Evolutionary conservation across 2,329 filamentous ascomycete genomes (phyloP).

Genomic region (Xylariaceae sp.): DNA sequence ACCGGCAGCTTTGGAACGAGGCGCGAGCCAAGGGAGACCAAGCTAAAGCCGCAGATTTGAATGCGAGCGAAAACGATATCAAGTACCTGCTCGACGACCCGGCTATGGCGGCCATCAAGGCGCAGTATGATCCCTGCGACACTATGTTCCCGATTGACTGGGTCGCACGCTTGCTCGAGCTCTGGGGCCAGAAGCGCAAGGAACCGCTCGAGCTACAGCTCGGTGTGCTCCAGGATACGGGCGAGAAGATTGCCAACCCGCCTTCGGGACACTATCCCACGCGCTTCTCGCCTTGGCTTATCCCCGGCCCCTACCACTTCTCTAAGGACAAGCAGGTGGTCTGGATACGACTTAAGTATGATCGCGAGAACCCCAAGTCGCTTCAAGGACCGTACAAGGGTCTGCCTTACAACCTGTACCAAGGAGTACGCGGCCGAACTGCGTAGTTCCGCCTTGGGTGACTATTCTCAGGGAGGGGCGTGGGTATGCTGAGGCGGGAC

Average conservation of each 20-base stretch:
- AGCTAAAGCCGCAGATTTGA: too few relatives aligned
- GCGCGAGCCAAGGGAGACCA: not conserved
- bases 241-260: not conserved
- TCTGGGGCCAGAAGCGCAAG: slow-evolving; percentile 8
- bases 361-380: not conserved
- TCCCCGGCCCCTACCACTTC: slow-evolving; percentile 5
- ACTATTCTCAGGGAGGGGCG: too few relatives aligned
- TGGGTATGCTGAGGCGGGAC: too few relatives aligned
- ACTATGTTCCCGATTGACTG: slow-evolving; percentile 9
- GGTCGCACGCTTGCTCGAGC: not conserved
- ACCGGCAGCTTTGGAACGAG: not conserved
- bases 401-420: slow-evolving; percentile 8
- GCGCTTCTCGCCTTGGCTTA: not conserved
- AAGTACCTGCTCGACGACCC: not conserved
- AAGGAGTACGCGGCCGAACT: not conserved
- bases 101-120: not conserved
- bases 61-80: not conserved
- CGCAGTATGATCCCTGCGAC: not conserved
- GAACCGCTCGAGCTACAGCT: slow-evolving; percentile 10
- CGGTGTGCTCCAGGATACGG: slow-evolving; percentile 11
- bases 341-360: slow-evolving; percentile 6
- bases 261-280: not conserved
- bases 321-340: slow-evolving; percentile 7
- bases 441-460: not conserved
- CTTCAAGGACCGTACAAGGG: slow-evolving; percentile 4